Evolutionary conservation across 106 monocot genomes (phyloP), one percentile per base, ranked within the genome.

Genomic region (Dendrobium catenatum): DNA sequence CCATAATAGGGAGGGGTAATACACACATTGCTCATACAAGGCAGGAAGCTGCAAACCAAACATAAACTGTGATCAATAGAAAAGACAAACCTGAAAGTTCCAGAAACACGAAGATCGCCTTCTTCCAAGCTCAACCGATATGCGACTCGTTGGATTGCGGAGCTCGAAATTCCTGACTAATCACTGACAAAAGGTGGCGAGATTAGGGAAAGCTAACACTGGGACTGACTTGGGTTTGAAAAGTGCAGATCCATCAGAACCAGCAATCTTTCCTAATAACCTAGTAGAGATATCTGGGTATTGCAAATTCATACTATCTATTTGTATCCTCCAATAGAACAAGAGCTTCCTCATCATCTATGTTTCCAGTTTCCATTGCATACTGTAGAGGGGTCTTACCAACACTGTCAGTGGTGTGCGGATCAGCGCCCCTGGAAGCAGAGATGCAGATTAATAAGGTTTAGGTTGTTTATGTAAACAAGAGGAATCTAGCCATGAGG

Each of bases 371-470:
- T 20, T 82, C 82, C 77, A 82, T 77, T 67, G 82, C 77, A 77
- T 82, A 82, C 4, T 82, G 82, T 33, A 82, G 41, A 48, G 82
- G 82, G 29, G 82, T 77, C n/a, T 77, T 82, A 20, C 82, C 82
- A 19, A 67, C 64, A 31, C 49, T 64, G 74, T 93, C 91, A 42
- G 58, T 59, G 47, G 75, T 72, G n/a, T 85, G 87, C 26, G 91
- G 86, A 68, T 91, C 83, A 33, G 93, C 93, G 9, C 91, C 91
- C 82, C 93, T 93, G 93, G 77, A 86, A 46, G 68, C 20, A 55
- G n/a, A 74, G 29, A 72, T 44, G 61, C 13, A 68, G 26, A 49
- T 41, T 31, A 40, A 41, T 44, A 44, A 20, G 42, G 11, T 61
- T 22, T 61, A 22, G 19, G 22, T 22, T 0, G 9, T 47, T 4